phyloP scores from a whole-genome alignment of 148 eudicot genomes.

The Pouteria glomerata region DNA sequence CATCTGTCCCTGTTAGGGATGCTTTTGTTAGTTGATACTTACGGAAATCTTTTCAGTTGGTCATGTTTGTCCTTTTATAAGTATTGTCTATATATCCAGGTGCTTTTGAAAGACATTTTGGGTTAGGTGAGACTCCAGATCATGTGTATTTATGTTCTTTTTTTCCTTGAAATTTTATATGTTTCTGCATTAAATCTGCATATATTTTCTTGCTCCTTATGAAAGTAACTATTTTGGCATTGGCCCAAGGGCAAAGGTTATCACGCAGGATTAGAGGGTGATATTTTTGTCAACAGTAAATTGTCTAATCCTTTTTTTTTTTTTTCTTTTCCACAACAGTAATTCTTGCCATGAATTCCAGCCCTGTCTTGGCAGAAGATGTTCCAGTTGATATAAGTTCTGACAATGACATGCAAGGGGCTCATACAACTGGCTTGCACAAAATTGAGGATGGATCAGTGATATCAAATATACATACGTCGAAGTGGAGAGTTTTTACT shows the following conservation, averaged over 20 bases:
- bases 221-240: background rate
- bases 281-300: too few species aligned
- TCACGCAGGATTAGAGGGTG: too few species aligned
- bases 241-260: too few species aligned
- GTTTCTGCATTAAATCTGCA: background rate
- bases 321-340: constrained; percentile 32
- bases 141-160: background rate
- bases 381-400: constrained; percentile 32
- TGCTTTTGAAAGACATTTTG: background rate
- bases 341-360: constrained; percentile 41
- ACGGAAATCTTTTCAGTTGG: too few species aligned
- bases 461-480: constrained; percentile 79
- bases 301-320: background rate
- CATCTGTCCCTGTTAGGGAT: background rate
- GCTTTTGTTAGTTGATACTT: background rate
- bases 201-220: background rate
- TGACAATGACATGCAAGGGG: constrained; percentile 27
- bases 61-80: background rate
- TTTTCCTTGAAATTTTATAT: background rate
- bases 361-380: constrained; percentile 64
- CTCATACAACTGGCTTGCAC: constrained; percentile 39
- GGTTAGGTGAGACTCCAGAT: too few species aligned
- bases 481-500: constrained; percentile 92
- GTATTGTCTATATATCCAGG: background rate
- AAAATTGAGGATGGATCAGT: constrained; percentile 80